These are phyloP conservation scores for Amanita thiersii DNA, from an alignment of 768 basidiomycete genomes.

Conservation along the genomic window DNA sequence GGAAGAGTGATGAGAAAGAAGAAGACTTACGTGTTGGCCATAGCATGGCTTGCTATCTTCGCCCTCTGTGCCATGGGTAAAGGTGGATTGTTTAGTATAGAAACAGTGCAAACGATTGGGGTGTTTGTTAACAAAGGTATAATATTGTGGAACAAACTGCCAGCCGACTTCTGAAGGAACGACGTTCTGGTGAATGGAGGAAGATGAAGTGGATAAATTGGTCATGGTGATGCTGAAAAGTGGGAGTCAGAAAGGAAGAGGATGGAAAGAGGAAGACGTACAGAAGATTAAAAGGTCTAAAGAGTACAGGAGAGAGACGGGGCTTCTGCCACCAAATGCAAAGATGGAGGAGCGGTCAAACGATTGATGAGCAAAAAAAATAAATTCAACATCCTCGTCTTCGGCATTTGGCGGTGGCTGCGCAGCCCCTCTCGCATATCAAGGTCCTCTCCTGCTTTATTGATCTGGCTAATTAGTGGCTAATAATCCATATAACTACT, in stretches of 20 bases:
- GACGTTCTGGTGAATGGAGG: conserved; percentile 51
- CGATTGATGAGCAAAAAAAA: conserved; percentile 23
- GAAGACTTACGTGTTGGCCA: conserved; percentile 76
- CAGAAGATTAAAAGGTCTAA: conserved; percentile 23
- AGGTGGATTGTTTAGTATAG: conserved; percentile 96
- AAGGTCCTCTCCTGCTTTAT: too few species aligned
- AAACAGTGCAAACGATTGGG: conserved; percentile 97
- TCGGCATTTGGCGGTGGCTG: conserved; percentile 17
- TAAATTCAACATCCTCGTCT: conserved; percentile 16
- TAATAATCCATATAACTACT: too few species aligned
- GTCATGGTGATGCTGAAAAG: conserved; percentile 23
- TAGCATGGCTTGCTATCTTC: conserved; percentile 86
- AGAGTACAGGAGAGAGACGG: conserved; percentile 24
- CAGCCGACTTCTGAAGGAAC: conserved; percentile 94
- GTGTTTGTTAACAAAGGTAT: conserved; percentile 97
- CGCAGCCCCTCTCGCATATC: neutral
- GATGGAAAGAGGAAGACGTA: conserved; percentile 22
- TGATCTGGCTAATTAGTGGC: too few species aligned
- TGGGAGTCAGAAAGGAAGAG: conserved; percentile 5
- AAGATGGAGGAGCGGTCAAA: conserved; percentile 16
- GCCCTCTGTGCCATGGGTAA: conserved; percentile 95
- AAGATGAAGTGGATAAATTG: conserved; percentile 27
- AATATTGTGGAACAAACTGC: conserved; percentile 99
- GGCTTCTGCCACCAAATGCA: conserved; percentile 15
- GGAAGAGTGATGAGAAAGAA: conserved; percentile 1